phyloP scores from a whole-genome alignment of 495 filamentous ascomycete species.

The Terfezia claveryi region DNA sequence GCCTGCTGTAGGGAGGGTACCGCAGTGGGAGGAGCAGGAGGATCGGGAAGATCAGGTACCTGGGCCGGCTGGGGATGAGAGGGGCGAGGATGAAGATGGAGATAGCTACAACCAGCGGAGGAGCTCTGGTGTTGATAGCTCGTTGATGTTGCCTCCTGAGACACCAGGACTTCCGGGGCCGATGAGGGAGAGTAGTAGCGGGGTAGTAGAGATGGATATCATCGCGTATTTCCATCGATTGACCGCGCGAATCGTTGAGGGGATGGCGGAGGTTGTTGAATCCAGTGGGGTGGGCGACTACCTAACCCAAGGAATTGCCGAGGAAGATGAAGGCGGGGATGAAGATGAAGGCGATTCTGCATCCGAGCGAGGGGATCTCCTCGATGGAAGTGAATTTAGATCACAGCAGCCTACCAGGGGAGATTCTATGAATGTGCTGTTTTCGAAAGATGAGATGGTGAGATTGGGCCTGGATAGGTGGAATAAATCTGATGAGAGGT shows the following conservation, averaged over 20 bases:
- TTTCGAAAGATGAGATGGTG: constrained; percentile 47
- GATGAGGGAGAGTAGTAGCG: neutral
- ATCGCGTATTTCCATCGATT: constrained; percentile 84
- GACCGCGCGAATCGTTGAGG: constrained; percentile 47
- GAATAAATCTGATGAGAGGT: constrained; percentile 54
- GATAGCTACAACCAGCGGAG: constrained; percentile 3
- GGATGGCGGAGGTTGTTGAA: constrained; percentile 40
- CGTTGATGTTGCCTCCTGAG: neutral
- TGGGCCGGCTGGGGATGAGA: constrained; percentile 20
- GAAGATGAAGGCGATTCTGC: neutral
- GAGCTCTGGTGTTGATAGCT: constrained; percentile 16
- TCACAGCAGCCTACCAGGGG: too few species aligned
- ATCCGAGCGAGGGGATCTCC: neutral
- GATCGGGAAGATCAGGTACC: constrained; percentile 19
- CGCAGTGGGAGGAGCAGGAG: constrained; percentile 25
- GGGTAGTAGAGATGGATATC: constrained; percentile 41
- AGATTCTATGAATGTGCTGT: constrained; percentile 24
- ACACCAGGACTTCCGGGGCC: neutral
- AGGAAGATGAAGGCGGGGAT: neutral
- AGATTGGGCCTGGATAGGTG: constrained; percentile 73
- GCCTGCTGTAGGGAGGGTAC: constrained; percentile 17
- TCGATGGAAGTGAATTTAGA: too few species aligned
- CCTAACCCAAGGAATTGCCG: neutral
- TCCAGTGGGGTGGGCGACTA: neutral
- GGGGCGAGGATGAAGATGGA: constrained; percentile 23